Percentiles rank a stretch among this genome's conserved stretches.
phyloP scores from a whole-genome alignment of 2,329 filamentous ascomycete genomes.

The Helicocarpus griseus region DNA sequence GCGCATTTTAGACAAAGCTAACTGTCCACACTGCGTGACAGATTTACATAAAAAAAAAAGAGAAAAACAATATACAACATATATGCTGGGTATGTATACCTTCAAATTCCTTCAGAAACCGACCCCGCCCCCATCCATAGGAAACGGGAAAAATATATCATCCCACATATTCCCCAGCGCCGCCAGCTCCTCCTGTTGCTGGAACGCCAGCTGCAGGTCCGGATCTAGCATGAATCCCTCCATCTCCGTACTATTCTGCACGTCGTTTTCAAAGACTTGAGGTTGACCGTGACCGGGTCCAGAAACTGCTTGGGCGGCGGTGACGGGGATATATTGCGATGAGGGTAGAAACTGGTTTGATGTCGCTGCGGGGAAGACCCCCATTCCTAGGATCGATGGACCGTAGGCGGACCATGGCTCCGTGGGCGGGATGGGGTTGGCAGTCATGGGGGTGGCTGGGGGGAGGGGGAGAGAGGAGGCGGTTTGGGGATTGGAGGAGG shows the following conservation, averaged over 20 bases:
- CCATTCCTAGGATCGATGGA: background rate
- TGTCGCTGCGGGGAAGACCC: background rate
- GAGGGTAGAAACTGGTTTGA: background rate
- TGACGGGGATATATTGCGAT: too few relatives aligned
- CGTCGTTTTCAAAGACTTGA: too few relatives aligned
- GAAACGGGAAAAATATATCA: slow-evolving; percentile 9
- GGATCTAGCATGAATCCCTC: background rate
- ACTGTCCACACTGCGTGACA: too few relatives aligned
- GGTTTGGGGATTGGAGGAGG: background rate
- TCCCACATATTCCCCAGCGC: slow-evolving; percentile 11
- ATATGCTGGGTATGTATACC: background rate
- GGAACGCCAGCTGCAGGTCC: background rate
- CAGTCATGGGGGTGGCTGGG: background rate
- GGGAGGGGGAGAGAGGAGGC: background rate
- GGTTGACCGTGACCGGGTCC: too few relatives aligned
- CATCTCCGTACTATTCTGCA: too few relatives aligned
- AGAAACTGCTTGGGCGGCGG: too few relatives aligned
- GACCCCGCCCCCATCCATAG: background rate
- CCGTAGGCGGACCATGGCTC: background rate
- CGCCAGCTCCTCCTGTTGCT: background rate
- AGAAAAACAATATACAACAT: background rate
- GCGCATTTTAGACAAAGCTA: too few relatives aligned
- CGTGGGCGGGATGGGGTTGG: background rate
- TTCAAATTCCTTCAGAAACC: background rate
- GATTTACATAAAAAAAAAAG: too few relatives aligned